These are phyloP conservation scores for Drechslerella dactyloides DNA, from an alignment of 2,329 filamentous ascomycete genomes.

Conservation along the genomic window DNA sequence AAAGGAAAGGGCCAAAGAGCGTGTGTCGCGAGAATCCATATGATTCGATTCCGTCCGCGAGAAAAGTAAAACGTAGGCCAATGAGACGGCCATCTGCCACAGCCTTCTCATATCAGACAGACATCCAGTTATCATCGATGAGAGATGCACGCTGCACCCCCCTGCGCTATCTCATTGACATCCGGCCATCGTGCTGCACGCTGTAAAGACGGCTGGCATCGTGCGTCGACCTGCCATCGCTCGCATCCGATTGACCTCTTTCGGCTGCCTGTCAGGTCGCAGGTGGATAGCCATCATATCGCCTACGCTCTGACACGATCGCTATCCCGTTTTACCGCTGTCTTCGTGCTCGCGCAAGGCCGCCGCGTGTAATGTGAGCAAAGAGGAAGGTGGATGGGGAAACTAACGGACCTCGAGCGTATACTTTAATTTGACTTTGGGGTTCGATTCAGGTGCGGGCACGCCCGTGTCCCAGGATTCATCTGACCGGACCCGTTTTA, in stretches of 20 bases:
- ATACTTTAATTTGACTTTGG: conserved; percentile 8
- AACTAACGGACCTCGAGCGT: no score
- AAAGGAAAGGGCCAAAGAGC: no score
- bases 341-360: background rate
- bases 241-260: conserved; percentile 45
- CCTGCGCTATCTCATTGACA: conserved; percentile 5
- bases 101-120: background rate
- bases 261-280: conserved; percentile 11
- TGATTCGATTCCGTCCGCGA: background rate
- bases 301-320: background rate
- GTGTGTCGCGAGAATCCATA: no score
- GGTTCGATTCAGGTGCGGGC: no score
- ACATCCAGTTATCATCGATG: conserved; percentile 24
- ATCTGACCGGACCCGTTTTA: conserved; percentile 15
- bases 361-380: conserved; percentile 39
- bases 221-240: conserved; percentile 35
- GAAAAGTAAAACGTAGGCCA: background rate
- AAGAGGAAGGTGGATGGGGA: conserved; percentile 42
- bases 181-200: conserved; percentile 12
- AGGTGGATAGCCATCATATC: conserved; percentile 9
- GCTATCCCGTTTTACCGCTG: background rate
- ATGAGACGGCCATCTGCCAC: conserved; percentile 12
- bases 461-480: background rate
- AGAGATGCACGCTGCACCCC: background rate
- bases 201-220: conserved; percentile 4